Base-by-base conservation (phyloP, 805 yeast species). In the Wickerhamomyces subpelliculosus region DNA sequence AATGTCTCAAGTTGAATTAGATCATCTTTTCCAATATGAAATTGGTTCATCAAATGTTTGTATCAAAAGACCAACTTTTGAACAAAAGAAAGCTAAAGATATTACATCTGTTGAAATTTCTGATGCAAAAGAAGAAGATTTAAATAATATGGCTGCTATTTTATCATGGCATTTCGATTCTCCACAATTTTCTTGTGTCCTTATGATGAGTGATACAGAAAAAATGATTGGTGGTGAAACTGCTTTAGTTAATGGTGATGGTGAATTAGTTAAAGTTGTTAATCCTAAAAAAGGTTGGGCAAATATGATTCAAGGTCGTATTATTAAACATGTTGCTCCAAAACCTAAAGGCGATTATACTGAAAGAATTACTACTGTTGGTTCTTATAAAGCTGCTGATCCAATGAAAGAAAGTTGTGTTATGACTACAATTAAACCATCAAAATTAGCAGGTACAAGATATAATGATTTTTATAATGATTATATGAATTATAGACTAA, bases 131-230 rank as follows among this genome's bases (percentile, higher is more conserved):
- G 34, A 22, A 14, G 40, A 40, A 17, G 36, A 37, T 22, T 38
- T 52, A 10, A 40, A 44, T 4, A 46, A 45, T 5, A 64, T 73
- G 35, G 75, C 76, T 11, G 80, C 77, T 18, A 66, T 75, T 31
- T 79, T 75, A 26, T 73, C 75, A 23, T 77, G 84, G 84, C 83
- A 77, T 60, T 54, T 62, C 38, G 84, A 77, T 51, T 68, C 78
- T n/a, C 75, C 74, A 39, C 82, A 81, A 13, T 75, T 74, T 51
- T 82, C 76, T 16, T 77, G 81, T 56, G 83, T 77, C 13, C 62
- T 76, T 43, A 77, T 77, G 84, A 51, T 77, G 32, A 69, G 76
- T 23, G 81, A 76, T 49, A 77, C 83, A 8, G 45, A 68, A 3
- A 57, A 64, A 32, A 75, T 76, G 81, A 60, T 70, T 52, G 82